A percentile compares a stretch with the other conserved stretches of the same genome.
phyloP scores from a whole-genome alignment of 1,139 yeast species.

The Kodamaea arcana region DNA sequence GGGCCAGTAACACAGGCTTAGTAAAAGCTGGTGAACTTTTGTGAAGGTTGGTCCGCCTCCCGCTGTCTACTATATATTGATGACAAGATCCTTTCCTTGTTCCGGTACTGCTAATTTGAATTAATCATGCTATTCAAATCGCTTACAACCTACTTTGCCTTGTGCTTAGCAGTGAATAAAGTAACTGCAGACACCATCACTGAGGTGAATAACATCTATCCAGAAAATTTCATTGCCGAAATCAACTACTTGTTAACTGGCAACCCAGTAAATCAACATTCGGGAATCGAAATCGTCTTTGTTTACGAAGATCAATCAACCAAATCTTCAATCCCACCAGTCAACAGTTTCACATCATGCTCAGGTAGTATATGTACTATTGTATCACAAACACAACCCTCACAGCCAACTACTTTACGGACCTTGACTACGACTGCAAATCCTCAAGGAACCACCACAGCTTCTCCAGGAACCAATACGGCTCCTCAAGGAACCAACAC shows the following conservation, averaged over 20 bases:
- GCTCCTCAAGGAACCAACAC: slow-evolving; percentile 6
- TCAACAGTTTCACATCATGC: slow-evolving; percentile 5
- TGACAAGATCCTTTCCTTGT: too few relatives aligned
- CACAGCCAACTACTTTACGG: not conserved
- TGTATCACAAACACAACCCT: not conserved
- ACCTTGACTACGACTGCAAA: not conserved
- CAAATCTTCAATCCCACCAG: not conserved
- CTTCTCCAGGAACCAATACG: not conserved
- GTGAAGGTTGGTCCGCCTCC: too few relatives aligned
- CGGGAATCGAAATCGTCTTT: slow-evolving; percentile 33
- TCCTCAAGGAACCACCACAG: not conserved
- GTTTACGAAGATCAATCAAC: slow-evolving; percentile 17
- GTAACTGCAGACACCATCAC: slow-evolving; percentile 23
- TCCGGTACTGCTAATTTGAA: too few relatives aligned
- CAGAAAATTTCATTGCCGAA: slow-evolving; percentile 23
- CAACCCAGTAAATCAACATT: slow-evolving; percentile 19
- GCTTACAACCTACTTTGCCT: slow-evolving; percentile 11
- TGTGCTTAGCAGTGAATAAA: slow-evolving; percentile 9
- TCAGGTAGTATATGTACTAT: slow-evolving; percentile 3
- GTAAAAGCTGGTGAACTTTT: too few relatives aligned
- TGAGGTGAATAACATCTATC: slow-evolving; percentile 29
- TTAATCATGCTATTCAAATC: slow-evolving; percentile 13
- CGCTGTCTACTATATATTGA: too few relatives aligned
- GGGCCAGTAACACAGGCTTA: too few relatives aligned
- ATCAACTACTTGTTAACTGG: slow-evolving; percentile 20